Evolutionary conservation across 768 basidiomycete genomes (phyloP), one percentile per base, ranked within the genome.

Genomic region (Lenzites betulinus): DNA sequence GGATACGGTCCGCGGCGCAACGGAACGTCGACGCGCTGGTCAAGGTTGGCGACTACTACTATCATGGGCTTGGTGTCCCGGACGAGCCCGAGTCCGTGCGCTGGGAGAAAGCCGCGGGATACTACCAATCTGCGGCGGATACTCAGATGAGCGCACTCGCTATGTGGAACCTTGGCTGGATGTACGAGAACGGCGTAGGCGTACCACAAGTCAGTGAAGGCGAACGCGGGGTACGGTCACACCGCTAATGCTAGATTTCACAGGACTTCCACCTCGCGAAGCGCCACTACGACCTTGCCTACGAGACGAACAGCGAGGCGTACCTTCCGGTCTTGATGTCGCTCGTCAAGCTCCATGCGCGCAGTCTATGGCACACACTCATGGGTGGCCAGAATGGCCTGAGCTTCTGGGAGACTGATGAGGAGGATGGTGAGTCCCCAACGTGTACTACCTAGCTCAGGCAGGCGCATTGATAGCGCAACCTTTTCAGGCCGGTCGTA

Each of bases 91-190:
- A 88, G 66, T 67, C 77, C 1, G 68, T 79, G 20, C 83, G 91
- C 18, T 86, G 87, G 71, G 95, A 96, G 72, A 94, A 94, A 66
- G 97, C 97, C 0, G 95, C 92, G 0, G 85, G 88, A 26, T 98
- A 92, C 70, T 99, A 99, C 69, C 94, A 92, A 70, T 90, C 92
- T 30, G 97, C 97, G 3, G 93, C 92, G 2, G 93, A 95, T 64
- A 95, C 93, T 2, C 92, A 95, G 62, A 66, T 90, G 67, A 97
- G 94, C 66, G 94, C 97, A 1, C 79, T 98, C 64, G 95, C 97
- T 1, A 93, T 97, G 88, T 98, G 94, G 94, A 97, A 98, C 69
- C 76, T 98, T 12, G 97, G 96, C 1, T 98, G 93, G 92, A 98
- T 98, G 97, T 98, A 98, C 72, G 96, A 98, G 76, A 93, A 94